These are phyloP conservation scores for Didymella pinodella DNA, from an alignment of 2,329 filamentous ascomycete genomes.

Conservation along the genomic window DNA sequence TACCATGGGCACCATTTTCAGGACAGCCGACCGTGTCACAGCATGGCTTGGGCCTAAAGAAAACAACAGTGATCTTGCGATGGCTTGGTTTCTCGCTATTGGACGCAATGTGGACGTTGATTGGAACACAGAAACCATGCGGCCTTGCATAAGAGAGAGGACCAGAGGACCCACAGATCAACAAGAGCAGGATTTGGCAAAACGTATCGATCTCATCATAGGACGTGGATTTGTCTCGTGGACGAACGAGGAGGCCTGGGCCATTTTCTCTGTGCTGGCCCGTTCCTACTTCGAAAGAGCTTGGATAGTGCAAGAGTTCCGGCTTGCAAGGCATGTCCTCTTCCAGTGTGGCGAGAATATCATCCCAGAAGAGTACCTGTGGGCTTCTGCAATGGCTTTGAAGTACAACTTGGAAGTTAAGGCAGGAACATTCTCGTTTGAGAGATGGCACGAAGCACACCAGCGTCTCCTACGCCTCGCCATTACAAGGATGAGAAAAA, in stretches of 20 bases:
- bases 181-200: no score
- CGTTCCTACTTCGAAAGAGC: constrained; percentile 1
- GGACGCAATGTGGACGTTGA: neutral
- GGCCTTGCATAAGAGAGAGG: neutral
- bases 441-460: neutral
- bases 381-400: neutral
- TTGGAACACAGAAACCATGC: neutral
- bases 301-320: neutral
- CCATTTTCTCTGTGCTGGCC: neutral
- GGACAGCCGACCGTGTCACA: neutral
- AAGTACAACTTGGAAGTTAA: neutral
- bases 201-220: neutral
- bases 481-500: neutral
- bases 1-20: neutral
- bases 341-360: neutral
- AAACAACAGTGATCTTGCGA: neutral
- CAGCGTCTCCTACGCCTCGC: neutral
- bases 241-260: neutral
- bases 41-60: neutral
- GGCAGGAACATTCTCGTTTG: neutral
- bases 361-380: neutral
- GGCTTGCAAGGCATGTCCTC: neutral
- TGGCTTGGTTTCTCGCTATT: neutral
- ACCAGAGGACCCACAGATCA: neutral
- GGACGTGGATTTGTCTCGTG: neutral